phyloP scores from a whole-genome alignment of 164 flowering plant species.

The Liriodendron chinense region DNA sequence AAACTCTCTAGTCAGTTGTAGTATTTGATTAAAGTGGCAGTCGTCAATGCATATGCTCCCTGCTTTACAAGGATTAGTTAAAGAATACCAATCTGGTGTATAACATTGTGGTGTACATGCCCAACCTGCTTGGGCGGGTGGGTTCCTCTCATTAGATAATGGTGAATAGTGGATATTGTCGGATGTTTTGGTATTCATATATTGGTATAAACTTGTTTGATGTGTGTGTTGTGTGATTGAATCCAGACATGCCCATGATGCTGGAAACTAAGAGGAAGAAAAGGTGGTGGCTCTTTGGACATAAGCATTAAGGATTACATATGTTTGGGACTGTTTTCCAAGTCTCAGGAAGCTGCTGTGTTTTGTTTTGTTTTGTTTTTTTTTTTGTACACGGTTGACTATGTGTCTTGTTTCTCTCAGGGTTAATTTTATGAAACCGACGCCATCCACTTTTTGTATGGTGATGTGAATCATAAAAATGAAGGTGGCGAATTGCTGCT shows the following conservation, averaged over 20 bases:
- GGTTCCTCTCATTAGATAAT: neutral
- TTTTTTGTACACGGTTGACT: neutral
- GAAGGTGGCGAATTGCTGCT: too few relatives aligned
- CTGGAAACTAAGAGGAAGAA: constrained; percentile 53
- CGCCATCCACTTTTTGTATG: constrained; percentile 9
- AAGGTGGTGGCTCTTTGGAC: constrained; percentile 47
- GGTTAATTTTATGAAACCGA: constrained; percentile 20
- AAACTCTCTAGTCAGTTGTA: neutral
- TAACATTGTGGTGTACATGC: neutral
- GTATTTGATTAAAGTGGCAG: neutral
- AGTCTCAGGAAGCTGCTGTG: neutral
- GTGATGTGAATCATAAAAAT: constrained; percentile 9
- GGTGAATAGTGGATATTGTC: neutral
- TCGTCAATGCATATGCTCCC: neutral
- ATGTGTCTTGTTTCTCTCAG: constrained; percentile 14
- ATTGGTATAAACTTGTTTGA: neutral
- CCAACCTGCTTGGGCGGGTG: too few relatives aligned
- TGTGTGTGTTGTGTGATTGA: constrained; percentile 3
- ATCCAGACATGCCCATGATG: constrained; percentile 38
- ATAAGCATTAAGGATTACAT: constrained; percentile 31
- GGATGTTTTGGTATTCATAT: neutral
- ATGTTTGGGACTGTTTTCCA: constrained; percentile 1
- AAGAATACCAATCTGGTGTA: neutral
- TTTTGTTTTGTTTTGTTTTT: too few relatives aligned
- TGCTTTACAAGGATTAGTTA: neutral